Conservation (phyloP, 140 eudicot species). For the Stevia rebaudiana region DNA sequence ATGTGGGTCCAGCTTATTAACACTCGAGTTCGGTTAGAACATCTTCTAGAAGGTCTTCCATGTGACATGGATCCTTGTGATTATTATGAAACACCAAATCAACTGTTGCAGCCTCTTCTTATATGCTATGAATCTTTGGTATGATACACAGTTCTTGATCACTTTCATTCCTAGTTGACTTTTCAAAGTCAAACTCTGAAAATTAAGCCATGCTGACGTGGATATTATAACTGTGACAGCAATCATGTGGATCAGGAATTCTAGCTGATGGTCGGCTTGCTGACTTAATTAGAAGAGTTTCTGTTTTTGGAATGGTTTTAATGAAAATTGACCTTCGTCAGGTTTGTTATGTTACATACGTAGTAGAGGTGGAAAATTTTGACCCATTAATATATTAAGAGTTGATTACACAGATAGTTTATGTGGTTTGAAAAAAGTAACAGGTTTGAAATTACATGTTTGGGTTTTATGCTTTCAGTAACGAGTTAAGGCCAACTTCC, state of each 20-base stretch:
- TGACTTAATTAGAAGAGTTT: slow-evolving; percentile 81
- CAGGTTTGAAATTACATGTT: too few species aligned
- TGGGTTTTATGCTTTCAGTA: too few species aligned
- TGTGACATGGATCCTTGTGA: slow-evolving; percentile 65
- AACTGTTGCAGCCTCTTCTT: slow-evolving; percentile 68
- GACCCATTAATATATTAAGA: neutral
- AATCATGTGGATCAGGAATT: slow-evolving; percentile 75
- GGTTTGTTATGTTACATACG: slow-evolving; percentile 38
- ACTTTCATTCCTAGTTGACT: neutral
- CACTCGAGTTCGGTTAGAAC: slow-evolving; percentile 71
- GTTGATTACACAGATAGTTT: too few species aligned
- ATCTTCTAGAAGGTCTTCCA: slow-evolving; percentile 78
- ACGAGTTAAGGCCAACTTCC: too few species aligned
- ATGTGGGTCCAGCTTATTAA: slow-evolving; percentile 55
- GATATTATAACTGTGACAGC: slow-evolving; percentile 42
- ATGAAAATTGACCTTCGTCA: slow-evolving; percentile 97
- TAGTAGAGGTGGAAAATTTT: neutral
- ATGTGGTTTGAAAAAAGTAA: too few species aligned
- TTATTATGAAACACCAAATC: slow-evolving; percentile 72
- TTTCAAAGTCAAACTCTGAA: slow-evolving; percentile 6
- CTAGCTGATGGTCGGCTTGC: slow-evolving; percentile 91
- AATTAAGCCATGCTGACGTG: neutral
- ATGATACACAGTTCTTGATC: slow-evolving; percentile 1
- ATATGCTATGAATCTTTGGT: slow-evolving; percentile 91
- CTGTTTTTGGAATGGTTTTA: slow-evolving; percentile 88